These are phyloP conservation scores for Alisma plantagoaquatica DNA, from an alignment of 106 monocot species.

Conservation along the genomic window DNA sequence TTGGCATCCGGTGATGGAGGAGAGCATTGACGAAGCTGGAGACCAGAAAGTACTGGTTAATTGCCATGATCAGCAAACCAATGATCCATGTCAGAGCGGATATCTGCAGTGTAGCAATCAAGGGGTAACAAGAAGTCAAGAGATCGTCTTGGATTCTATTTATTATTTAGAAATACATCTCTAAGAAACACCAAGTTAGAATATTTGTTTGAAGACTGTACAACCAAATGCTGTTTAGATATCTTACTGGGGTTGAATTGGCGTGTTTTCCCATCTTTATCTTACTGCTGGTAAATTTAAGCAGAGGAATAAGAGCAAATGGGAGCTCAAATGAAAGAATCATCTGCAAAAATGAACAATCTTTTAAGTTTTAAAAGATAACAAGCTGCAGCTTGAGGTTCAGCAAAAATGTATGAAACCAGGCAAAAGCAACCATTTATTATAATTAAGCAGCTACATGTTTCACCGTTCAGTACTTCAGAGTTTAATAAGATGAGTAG, in stretches of 20 bases:
- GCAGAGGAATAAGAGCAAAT: constrained; percentile 87
- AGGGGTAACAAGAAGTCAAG: neutral
- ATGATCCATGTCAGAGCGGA: constrained; percentile 74
- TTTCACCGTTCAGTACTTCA: too few species aligned
- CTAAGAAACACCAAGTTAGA: neutral
- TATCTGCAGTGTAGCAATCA: constrained; percentile 30
- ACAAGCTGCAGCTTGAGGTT: too few species aligned
- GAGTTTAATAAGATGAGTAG: too few species aligned
- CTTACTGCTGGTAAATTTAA: constrained; percentile 95
- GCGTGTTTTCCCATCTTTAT: constrained; percentile 79
- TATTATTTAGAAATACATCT: neutral
- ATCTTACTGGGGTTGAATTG: constrained; percentile 56
- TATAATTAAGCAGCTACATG: too few species aligned
- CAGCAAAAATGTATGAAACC: neutral
- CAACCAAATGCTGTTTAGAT: neutral
- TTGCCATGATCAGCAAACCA: constrained; percentile 65
- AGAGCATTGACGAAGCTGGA: constrained; percentile 60
- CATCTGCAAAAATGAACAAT: constrained; percentile 86
- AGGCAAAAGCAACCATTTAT: neutral
- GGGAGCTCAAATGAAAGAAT: constrained; percentile 95
- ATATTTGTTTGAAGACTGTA: neutral
- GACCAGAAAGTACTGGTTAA: constrained; percentile 75
- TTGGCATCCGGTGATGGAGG: constrained; percentile 33
- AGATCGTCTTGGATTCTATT: neutral
- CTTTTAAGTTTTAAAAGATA: too few species aligned